phyloP scores from a whole-genome alignment of 1,284 basidiomycete genomes.

The Ceratobasidium sp. region DNA sequence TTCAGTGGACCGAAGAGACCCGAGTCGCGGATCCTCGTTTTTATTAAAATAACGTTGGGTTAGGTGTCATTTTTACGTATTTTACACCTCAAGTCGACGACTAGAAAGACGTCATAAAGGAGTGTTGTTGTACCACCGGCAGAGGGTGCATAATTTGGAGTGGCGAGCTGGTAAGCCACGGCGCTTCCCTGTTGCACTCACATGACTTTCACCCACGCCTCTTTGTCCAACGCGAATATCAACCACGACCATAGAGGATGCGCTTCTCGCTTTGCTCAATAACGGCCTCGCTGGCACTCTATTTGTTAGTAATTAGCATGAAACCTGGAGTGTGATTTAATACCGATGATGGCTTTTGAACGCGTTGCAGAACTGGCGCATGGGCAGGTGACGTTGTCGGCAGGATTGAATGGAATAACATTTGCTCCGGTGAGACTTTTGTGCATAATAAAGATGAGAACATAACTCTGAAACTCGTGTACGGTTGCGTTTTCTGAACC shows the following conservation, averaged over 20 bases:
- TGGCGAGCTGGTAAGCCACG: constrained; percentile 8
- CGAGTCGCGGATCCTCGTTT: too few species aligned
- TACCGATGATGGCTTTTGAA: not conserved
- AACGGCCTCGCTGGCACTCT: constrained; percentile 19
- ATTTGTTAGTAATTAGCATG: constrained; percentile 9
- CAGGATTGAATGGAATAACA: constrained; percentile 45
- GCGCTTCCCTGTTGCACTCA: not conserved
- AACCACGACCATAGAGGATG: constrained; percentile 25
- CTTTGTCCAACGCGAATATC: not conserved
- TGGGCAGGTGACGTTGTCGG: constrained; percentile 46
- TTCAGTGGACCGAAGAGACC: too few species aligned
- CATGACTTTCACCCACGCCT: constrained; percentile 24
- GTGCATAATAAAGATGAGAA: not conserved
- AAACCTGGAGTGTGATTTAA: not conserved
- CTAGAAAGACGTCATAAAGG: too few species aligned
- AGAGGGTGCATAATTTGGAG: not conserved
- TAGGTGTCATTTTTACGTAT: too few species aligned
- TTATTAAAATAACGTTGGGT: too few species aligned
- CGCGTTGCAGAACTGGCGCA: constrained; percentile 14
- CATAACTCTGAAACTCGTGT: not conserved
- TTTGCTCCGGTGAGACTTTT: constrained; percentile 40
- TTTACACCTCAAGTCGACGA: too few species aligned
- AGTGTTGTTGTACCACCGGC: too few species aligned
- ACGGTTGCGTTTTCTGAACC: not conserved
- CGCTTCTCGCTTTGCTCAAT: constrained; percentile 35